A percentile compares a stretch with the other conserved stretches of the same genome.
Conservation (phyloP, 805 yeast genomes). For the Nakazawaea molendinolei region DNA sequence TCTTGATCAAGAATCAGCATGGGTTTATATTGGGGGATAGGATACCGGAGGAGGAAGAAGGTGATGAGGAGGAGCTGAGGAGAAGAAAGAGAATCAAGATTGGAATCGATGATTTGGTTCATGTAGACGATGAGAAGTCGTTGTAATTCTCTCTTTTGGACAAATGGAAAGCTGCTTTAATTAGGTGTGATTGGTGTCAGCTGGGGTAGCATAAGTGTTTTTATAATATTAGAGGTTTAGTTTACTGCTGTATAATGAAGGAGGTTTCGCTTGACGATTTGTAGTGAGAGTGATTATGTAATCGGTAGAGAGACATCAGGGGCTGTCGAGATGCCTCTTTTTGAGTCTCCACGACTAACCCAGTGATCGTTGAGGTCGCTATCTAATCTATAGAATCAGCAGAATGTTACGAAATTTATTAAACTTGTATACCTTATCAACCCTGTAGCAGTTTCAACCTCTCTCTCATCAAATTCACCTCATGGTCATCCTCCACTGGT, state of each 20-base stretch:
- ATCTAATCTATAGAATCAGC: too few species aligned
- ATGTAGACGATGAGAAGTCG: neutral
- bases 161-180: neutral
- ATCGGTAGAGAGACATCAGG: too few species aligned
- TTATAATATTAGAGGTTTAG: too few species aligned
- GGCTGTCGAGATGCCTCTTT: too few species aligned
- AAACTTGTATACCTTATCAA: too few species aligned
- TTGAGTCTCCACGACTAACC: too few species aligned
- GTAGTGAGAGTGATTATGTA: too few species aligned
- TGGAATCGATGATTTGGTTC: slow-evolving; percentile 9
- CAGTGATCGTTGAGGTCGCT: too few species aligned
- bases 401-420: too few species aligned
- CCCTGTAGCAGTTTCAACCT: slow-evolving; percentile 78
- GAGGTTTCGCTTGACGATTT: too few species aligned
- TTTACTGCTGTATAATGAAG: too few species aligned
- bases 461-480: slow-evolving; percentile 80
- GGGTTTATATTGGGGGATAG: neutral
- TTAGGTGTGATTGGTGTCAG: neutral
- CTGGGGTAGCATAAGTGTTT: too few species aligned
- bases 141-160: neutral
- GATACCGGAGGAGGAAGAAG: neutral
- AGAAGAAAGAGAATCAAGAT: slow-evolving; percentile 9
- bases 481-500: slow-evolving; percentile 61
- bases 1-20: slow-evolving; percentile 12
- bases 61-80: neutral